Percentiles rank a stretch among this genome's conserved stretches.
Evolutionary conservation across 805 yeast genomes (phyloP).

Genomic region (Ogataea dorogensis): DNA sequence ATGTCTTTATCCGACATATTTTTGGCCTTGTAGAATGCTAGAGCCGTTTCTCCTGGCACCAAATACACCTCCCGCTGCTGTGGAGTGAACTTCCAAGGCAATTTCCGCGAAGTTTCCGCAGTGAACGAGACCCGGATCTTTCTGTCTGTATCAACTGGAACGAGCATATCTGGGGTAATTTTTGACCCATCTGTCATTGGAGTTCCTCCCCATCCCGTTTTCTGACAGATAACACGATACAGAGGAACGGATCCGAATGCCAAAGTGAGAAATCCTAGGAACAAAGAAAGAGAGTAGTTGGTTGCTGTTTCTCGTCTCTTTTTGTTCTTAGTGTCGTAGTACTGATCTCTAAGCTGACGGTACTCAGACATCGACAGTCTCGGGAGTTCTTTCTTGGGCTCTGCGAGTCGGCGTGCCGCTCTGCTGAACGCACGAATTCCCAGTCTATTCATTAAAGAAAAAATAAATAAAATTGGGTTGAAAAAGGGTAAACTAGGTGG

Average conservation of each 20-base stretch:
- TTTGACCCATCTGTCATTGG: slow-evolving; percentile 82
- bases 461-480: too few species aligned
- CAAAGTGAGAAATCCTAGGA: slow-evolving; percentile 67
- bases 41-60: slow-evolving; percentile 96
- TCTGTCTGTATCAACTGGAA: slow-evolving; percentile 83
- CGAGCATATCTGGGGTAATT: slow-evolving; percentile 82
- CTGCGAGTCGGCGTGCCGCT: slow-evolving; percentile 2
- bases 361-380: slow-evolving; percentile 34
- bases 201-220: slow-evolving; percentile 95
- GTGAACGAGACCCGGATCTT: slow-evolving; percentile 85
- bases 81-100: slow-evolving; percentile 95
- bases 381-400: slow-evolving; percentile 25
- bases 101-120: slow-evolving; percentile 82
- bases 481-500: neutral
- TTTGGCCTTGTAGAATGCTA: slow-evolving; percentile 92
- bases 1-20: slow-evolving; percentile 84
- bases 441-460: too few species aligned
- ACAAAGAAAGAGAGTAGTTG: slow-evolving; percentile 66
- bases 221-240: slow-evolving; percentile 85
- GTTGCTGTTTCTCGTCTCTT: slow-evolving; percentile 53
- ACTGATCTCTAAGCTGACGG: slow-evolving; percentile 26
- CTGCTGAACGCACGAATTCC: slow-evolving; percentile 7
- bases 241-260: slow-evolving; percentile 91
- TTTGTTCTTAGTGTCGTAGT: slow-evolving; percentile 28
- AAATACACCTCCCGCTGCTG: slow-evolving; percentile 91